phyloP scores from a whole-genome alignment of 495 filamentous ascomycete genomes.

The Neurospora sublineolata region DNA sequence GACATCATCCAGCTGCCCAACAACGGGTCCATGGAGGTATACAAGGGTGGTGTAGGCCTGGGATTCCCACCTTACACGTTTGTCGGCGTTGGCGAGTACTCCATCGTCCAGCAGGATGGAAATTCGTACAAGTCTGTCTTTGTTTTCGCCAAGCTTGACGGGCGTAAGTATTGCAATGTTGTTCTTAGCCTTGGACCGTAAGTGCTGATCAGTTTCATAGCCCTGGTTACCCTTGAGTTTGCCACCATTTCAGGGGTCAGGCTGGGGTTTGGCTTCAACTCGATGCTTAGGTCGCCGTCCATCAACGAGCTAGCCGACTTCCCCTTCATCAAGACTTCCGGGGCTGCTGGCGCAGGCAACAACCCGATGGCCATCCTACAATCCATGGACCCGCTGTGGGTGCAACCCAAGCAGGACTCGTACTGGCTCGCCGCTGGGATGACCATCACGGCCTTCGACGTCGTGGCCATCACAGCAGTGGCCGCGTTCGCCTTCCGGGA shows the following conservation, averaged over 20 bases:
- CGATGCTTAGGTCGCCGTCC: constrained; percentile 18
- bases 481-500: constrained; percentile 21
- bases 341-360: neutral
- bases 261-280: constrained; percentile 39
- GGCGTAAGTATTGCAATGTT: constrained; percentile 11
- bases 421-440: constrained; percentile 35
- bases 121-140: constrained; percentile 25
- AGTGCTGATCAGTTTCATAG: no score
- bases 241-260: constrained; percentile 28
- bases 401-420: constrained; percentile 11
- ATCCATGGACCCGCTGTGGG: constrained; percentile 2
- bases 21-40: constrained; percentile 12
- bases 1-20: neutral
- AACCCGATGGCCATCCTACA: no score
- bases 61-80: constrained; percentile 27
- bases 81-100: constrained; percentile 30
- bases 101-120: neutral
- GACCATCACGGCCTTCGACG: constrained; percentile 31
- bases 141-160: constrained; percentile 30
- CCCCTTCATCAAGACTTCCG: constrained; percentile 23
- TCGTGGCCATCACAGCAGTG: constrained; percentile 29
- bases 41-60: constrained; percentile 28
- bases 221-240: constrained; percentile 30
- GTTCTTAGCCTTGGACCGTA: no score
- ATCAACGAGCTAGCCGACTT: constrained; percentile 24